Evolutionary conservation across 2,329 filamentous ascomycete species (phyloP).

Genomic region (Trichoderma asperellum): DNA sequence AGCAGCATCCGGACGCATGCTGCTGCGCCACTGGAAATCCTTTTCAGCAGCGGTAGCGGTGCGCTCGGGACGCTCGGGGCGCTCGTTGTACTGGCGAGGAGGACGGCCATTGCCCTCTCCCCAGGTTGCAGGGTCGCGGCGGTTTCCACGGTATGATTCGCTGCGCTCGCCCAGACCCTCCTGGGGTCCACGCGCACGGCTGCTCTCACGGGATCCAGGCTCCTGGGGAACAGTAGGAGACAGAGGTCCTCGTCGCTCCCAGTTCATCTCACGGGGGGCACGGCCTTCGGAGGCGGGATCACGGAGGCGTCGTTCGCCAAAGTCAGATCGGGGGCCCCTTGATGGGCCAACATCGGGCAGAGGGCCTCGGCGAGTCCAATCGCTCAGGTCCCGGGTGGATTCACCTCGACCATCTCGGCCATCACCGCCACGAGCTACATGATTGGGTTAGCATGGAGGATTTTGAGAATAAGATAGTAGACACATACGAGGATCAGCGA

Average conservation of each 20-base stretch:
- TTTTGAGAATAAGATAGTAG: neutral
- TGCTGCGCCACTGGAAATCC: conserved; percentile 89
- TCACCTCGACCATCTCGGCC: conserved; percentile 59
- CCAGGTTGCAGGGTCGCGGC: conserved; percentile 73
- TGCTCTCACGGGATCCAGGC: conserved; percentile 58
- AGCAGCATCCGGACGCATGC: conserved; percentile 80
- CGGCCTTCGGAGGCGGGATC: conserved; percentile 64
- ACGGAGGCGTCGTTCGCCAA: conserved; percentile 66
- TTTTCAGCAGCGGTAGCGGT: conserved; percentile 85
- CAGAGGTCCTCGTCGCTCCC: conserved; percentile 93
- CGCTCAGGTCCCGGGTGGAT: conserved; percentile 74
- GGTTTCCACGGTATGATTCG: conserved; percentile 63
- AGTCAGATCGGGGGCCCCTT: conserved; percentile 54
- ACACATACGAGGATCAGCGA: conserved; percentile 92
- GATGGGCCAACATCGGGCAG: conserved; percentile 67
- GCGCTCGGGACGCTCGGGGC: conserved; percentile 68
- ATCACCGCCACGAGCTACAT: conserved; percentile 79
- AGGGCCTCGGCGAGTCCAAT: conserved; percentile 93
- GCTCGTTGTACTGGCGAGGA: conserved; percentile 71
- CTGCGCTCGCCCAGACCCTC: conserved; percentile 60
- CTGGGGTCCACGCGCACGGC: conserved; percentile 53
- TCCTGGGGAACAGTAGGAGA: conserved; percentile 66
- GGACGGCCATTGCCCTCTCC: conserved; percentile 77
- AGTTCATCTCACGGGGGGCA: conserved; percentile 75
- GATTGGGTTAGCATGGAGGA: neutral